Evolutionary conservation across 2,329 filamentous ascomycete genomes (phyloP).

Genomic region (Emergomyces orientalis): DNA sequence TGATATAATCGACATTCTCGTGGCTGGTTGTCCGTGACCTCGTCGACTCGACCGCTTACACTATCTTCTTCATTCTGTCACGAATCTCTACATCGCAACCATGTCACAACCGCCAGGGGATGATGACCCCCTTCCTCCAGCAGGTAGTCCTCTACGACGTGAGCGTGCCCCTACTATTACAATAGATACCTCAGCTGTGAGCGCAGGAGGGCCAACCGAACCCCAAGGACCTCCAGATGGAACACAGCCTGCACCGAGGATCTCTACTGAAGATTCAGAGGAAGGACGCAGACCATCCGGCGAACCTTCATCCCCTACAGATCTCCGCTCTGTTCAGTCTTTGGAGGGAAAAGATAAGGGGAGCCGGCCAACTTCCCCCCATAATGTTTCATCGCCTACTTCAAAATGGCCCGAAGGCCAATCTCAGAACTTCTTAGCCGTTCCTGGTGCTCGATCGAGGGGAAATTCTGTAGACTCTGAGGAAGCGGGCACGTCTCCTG

Average conservation of each 20-base stretch:
- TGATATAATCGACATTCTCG: not conserved
- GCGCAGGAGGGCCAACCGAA: constrained; percentile 28
- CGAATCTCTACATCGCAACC: not conserved
- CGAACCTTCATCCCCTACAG: constrained; percentile 36
- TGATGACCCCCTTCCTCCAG: constrained; percentile 22
- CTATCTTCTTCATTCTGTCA: not conserved
- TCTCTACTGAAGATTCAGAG: constrained; percentile 30
- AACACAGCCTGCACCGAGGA: constrained; percentile 29
- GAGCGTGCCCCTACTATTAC: constrained; percentile 47
- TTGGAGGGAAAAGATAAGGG: constrained; percentile 48
- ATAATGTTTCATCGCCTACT: constrained; percentile 57
- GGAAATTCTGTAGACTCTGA: constrained; percentile 58
- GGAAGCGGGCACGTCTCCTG: constrained; percentile 44
- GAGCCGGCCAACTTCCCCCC: constrained; percentile 55
- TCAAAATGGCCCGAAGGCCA: constrained; percentile 43
- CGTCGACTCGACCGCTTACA: not conserved
- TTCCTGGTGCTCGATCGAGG: constrained; percentile 54
- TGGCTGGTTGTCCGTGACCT: not conserved
- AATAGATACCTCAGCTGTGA: constrained; percentile 48
- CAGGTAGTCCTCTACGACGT: constrained; percentile 29
- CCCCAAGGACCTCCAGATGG: constrained; percentile 29
- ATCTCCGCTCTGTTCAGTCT: constrained; percentile 46
- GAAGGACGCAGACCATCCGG: constrained; percentile 24
- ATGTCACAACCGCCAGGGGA: constrained; percentile 26
- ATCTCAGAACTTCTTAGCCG: constrained; percentile 50